Evolutionary conservation across 768 basidiomycete genomes (phyloP), one percentile per base, ranked within the genome.

Genomic region (Agrocybe praecox): DNA sequence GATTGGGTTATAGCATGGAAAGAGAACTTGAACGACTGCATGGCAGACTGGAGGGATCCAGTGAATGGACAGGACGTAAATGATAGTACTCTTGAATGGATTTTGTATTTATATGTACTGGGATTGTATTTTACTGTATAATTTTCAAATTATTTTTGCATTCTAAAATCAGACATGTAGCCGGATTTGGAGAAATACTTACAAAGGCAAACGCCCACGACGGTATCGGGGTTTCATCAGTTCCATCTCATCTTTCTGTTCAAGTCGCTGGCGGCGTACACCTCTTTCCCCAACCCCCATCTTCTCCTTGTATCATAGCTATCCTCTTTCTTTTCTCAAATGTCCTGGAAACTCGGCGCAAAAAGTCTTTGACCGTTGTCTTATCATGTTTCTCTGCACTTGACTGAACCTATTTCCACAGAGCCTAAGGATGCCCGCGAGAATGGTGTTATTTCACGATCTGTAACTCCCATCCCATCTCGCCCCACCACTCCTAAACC

Each of bases 401-500:
- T n/a, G 58, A 19, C 33, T 53, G 43, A 42, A 52, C 62, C 55
- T 29, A 44, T 29, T 22, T 40, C 40, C 40, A 12, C 70, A 90
- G 87, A 88, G 72, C 66, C 79, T 63, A 92, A 90, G 73, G 89
- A 92, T 62, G 63, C 72, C 61, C 88, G 80, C 69, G 88, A 90
- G 63, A 87, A 84, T 73, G 87, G 87, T 8, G 76, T 84, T 63
- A 74, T 83, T 68, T 92, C 90, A 29, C 80, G 89, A 76, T 92
- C 91, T 52, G 85, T 83, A 50, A 93, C 91, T 23, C 91, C 91
- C 52, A 85, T 92, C 61, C 88, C 66, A 21, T 93, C 91, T 12
- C 81, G 91, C 22, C 88, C 91, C n/a, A 83, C 84, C 5, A 92
- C 91, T 0, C 91, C 92, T 19, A 88, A 83, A 66, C 78, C 84